Conservation (phyloP, 2,329 filamentous ascomycete species). For the Aspergillus alliaceus region DNA sequence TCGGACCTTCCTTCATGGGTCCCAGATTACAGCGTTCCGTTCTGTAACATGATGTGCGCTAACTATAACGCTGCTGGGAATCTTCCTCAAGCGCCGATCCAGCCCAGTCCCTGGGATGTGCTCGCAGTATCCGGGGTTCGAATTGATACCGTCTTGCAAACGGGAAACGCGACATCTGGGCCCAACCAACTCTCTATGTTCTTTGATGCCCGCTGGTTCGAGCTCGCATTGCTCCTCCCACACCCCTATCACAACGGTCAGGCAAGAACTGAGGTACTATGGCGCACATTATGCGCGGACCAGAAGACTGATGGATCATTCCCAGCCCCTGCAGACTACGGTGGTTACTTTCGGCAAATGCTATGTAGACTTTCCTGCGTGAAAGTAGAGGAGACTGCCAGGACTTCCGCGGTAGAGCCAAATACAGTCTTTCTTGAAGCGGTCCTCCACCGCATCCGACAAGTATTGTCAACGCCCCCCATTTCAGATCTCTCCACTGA, state of each 20-base stretch:
- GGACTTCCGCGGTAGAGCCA: background rate
- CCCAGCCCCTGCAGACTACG: background rate
- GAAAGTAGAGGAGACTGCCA: background rate
- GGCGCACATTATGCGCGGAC: constrained; percentile 6
- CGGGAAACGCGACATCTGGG: constrained; percentile 1
- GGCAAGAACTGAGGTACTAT: constrained; percentile 1
- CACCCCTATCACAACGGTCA: background rate
- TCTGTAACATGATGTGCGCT: constrained; percentile 3
- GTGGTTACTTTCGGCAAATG: background rate
- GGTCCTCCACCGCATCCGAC: background rate
- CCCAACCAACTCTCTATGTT: constrained; percentile 1
- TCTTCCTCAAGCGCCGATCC: background rate
- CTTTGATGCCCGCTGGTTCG: constrained; percentile 5
- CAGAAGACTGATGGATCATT: background rate
- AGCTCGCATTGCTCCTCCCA: constrained; percentile 2
- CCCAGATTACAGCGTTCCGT: constrained; percentile 4
- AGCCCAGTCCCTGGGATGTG: background rate
- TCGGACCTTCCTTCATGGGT: constrained; percentile 2
- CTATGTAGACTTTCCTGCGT: background rate
- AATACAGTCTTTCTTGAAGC: background rate
- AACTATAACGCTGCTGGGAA: background rate
- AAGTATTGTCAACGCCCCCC: background rate
- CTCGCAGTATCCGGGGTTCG: background rate
- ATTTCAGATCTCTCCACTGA: background rate
- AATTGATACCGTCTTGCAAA: background rate